Conservation (phyloP, 345 rosid genomes). For the Stellera chamaejasme region DNA sequence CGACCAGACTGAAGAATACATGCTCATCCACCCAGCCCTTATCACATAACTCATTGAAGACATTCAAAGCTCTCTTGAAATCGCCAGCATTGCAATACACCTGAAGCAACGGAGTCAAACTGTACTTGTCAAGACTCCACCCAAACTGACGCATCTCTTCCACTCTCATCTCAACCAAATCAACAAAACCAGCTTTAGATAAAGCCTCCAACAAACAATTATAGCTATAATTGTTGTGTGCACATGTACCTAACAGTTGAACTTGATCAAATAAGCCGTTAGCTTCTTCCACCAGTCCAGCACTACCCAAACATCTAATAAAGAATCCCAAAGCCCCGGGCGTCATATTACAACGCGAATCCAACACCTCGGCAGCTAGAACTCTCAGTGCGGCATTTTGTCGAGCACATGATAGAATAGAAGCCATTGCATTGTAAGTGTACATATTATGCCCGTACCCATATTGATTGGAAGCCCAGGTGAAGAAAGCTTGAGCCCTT, state of each 20-base stretch:
- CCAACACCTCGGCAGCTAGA: conserved; percentile 36
- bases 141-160: conserved; percentile 59
- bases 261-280: conserved; percentile 54
- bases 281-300: conserved; percentile 62
- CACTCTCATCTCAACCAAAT: conserved; percentile 53
- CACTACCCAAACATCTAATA: conserved; percentile 65
- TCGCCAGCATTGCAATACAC: conserved; percentile 53
- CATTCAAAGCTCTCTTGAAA: conserved; percentile 41
- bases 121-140: conserved; percentile 48
- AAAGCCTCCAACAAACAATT: conserved; percentile 76
- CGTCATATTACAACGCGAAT: conserved; percentile 48
- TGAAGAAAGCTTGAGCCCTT: conserved; percentile 45
- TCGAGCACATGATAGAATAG: conserved; percentile 90
- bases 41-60: conserved; percentile 44
- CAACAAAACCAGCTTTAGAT: conserved; percentile 43
- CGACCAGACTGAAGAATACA: conserved; percentile 43
- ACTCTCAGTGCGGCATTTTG: conserved; percentile 56
- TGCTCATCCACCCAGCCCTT: conserved; percentile 67
- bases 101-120: conserved; percentile 69
- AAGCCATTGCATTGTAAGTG: conserved; percentile 81
- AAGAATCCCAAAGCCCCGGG: conserved; percentile 81
- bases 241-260: conserved; percentile 47
- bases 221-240: conserved; percentile 57
- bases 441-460: conserved; percentile 61
- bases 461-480: conserved; percentile 53